These are phyloP conservation scores for Waltergamsia citrina DNA, from an alignment of 2,329 filamentous ascomycete species.

Conservation along the genomic window DNA sequence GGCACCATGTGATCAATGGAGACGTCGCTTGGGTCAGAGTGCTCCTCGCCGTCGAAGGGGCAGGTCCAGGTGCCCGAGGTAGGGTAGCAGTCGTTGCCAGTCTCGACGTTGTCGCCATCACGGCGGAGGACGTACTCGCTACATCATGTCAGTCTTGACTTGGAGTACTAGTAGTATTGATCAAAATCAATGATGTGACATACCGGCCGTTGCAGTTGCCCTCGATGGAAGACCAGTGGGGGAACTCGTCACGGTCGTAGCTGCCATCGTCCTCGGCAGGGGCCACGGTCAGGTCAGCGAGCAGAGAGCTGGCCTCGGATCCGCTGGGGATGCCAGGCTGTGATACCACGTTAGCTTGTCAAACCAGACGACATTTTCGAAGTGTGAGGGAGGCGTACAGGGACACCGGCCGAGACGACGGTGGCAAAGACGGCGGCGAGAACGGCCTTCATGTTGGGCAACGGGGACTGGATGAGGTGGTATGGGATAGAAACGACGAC, in stretches of 20 bases:
- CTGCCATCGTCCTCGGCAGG: conserved; percentile 40
- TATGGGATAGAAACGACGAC: no score
- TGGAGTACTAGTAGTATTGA: not conserved
- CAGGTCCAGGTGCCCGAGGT: conserved; percentile 60
- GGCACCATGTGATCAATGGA: conserved; percentile 83
- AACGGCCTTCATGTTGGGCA: conserved; percentile 22
- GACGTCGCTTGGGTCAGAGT: conserved; percentile 58
- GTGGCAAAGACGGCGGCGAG: conserved; percentile 14
- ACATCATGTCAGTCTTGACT: not conserved
- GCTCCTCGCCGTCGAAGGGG: conserved; percentile 65
- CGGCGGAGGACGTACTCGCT: conserved; percentile 63
- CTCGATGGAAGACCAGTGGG: conserved; percentile 57
- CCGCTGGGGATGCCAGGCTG: conserved; percentile 54
- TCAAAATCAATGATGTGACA: conserved; percentile 3
- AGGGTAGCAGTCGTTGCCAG: conserved; percentile 49
- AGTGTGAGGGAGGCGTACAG: no score
- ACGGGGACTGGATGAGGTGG: no score
- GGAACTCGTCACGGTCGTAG: conserved; percentile 61
- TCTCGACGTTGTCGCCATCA: conserved; percentile 56
- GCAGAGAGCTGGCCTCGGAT: conserved; percentile 44
- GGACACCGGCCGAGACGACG: conserved; percentile 15
- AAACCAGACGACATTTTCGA: conserved; percentile 3
- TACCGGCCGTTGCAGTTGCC: conserved; percentile 61
- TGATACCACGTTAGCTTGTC: not conserved
- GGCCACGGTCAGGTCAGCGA: conserved; percentile 49